Evolutionary conservation across 108 stramenopile species (phyloP).

Genomic region (Stephanodiscus triporus): DNA sequence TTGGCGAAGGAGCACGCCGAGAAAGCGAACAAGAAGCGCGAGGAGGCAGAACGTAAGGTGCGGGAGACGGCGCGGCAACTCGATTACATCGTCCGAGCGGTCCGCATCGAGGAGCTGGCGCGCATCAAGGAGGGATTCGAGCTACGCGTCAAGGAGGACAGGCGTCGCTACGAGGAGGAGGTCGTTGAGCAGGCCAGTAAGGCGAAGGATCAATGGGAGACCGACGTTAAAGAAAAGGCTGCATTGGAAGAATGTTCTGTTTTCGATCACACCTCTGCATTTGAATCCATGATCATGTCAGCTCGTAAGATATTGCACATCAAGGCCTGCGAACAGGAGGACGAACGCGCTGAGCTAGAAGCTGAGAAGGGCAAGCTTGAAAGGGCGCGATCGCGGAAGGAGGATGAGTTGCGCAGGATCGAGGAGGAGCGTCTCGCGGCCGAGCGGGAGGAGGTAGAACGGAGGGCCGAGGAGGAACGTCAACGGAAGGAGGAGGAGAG

Average conservation of each 20-base stretch:
- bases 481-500: slow-evolving; percentile 56
- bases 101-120: slow-evolving; percentile 93
- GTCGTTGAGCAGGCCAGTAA: slow-evolving; percentile 66
- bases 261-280: slow-evolving; percentile 65
- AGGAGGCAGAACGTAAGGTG: slow-evolving; percentile 87
- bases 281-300: slow-evolving; percentile 73
- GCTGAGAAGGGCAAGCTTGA: slow-evolving; percentile 79
- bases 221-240: slow-evolving; percentile 72
- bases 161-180: slow-evolving; percentile 75
- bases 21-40: slow-evolving; percentile 89
- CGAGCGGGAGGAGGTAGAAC: slow-evolving; percentile 58
- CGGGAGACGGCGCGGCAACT: slow-evolving; percentile 84
- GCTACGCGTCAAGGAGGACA: slow-evolving; percentile 66
- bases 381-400: slow-evolving; percentile 71
- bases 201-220: slow-evolving; percentile 78
- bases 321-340: slow-evolving; percentile 66
- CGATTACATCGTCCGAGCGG: slow-evolving; percentile 94
- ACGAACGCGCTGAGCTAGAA: slow-evolving; percentile 67
- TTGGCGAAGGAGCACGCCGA: slow-evolving; percentile 87
- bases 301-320: slow-evolving; percentile 61
- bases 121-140: slow-evolving; percentile 83
- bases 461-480: slow-evolving; percentile 64
- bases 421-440: slow-evolving; percentile 54
- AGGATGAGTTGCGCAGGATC: slow-evolving; percentile 60
- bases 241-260: slow-evolving; percentile 55